Conservation (phyloP, 768 basidiomycete species). For the Serendipita indica region DNA sequence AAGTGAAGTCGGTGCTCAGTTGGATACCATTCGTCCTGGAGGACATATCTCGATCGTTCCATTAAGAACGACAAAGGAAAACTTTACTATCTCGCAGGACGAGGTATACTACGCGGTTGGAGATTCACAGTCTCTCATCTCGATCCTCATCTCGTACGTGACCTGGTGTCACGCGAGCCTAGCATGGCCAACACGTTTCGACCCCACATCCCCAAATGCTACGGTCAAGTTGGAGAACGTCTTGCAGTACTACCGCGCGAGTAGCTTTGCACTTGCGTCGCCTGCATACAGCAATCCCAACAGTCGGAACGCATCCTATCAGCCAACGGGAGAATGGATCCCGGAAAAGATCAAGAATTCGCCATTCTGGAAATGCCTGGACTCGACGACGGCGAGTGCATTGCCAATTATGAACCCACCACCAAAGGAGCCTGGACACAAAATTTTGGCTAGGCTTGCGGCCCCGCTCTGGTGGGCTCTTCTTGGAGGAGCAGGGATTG, state of each 20-base stretch:
- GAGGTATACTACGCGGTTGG: neutral
- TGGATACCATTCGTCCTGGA: neutral
- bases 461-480: too few species aligned
- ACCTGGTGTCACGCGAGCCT: neutral
- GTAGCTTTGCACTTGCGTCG: conserved; percentile 9
- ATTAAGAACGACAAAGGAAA: neutral
- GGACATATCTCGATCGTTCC: neutral
- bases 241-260: conserved; percentile 14
- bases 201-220: neutral
- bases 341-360: neutral
- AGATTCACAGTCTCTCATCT: neutral
- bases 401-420: conserved; percentile 7
- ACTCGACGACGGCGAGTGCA: neutral
- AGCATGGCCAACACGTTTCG: neutral
- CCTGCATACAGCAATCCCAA: conserved; percentile 12
- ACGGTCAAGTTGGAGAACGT: conserved; percentile 8
- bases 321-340: neutral
- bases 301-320: neutral
- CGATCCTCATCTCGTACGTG: neutral
- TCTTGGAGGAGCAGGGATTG: too few species aligned
- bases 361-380: neutral
- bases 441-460: too few species aligned
- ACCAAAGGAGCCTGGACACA: too few species aligned
- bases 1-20: neutral
- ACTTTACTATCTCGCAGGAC: neutral